Evolutionary conservation across 192 early-diverging fungal genomes (phyloP).

Genomic region (Spizellomyces sp.): DNA sequence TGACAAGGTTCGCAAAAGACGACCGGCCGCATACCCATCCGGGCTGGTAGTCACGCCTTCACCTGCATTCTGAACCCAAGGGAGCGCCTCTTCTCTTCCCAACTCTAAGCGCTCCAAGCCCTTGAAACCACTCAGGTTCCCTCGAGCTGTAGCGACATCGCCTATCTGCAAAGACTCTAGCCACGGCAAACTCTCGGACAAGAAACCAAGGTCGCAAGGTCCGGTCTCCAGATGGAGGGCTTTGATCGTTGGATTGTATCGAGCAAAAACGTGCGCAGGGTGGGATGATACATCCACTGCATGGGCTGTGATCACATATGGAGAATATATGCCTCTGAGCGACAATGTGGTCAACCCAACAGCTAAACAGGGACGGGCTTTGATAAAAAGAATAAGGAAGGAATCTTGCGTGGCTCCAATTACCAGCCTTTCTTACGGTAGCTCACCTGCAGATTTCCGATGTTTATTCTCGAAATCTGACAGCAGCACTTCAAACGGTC

Average conservation of each 20-base stretch:
- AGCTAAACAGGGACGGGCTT: too few species aligned
- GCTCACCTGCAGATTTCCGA: too few species aligned
- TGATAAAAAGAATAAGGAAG: too few species aligned
- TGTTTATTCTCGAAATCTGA: too few species aligned
- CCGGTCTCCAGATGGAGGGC: background rate
- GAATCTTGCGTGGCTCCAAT: too few species aligned
- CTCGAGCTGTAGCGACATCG: constrained; percentile 1
- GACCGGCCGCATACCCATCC: background rate
- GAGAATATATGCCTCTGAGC: too few species aligned
- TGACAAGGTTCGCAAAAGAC: background rate
- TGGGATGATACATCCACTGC: background rate
- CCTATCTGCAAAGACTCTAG: constrained; percentile 2
- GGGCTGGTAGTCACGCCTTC: background rate
- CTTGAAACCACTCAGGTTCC: background rate
- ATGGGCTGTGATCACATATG: too few species aligned
- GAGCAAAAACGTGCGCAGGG: background rate
- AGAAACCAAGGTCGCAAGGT: background rate
- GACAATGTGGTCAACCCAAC: too few species aligned
- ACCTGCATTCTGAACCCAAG: background rate
- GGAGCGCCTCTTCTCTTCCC: constrained; percentile 2
- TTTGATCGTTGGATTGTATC: constrained; percentile 5
- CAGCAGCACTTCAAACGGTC: background rate
- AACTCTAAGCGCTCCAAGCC: background rate
- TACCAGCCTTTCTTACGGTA: too few species aligned
- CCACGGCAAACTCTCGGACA: background rate